Evolutionary conservation across 2,329 filamentous ascomycete species (phyloP).

Genomic region (Sordariomycetes sp.): DNA sequence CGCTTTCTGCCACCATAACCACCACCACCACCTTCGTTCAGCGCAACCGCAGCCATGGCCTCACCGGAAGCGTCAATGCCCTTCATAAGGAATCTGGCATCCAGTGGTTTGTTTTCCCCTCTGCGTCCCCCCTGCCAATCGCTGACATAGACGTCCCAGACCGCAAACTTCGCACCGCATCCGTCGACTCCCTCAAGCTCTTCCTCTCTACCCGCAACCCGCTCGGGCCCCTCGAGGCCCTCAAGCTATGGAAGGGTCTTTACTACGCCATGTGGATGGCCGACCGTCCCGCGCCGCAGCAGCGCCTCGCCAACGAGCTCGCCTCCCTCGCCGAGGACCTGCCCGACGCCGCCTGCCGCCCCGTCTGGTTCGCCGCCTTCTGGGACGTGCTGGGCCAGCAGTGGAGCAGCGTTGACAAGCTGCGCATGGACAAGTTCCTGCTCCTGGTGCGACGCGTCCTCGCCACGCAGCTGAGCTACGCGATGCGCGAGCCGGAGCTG

Average conservation of each 20-base stretch:
- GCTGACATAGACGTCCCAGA: slow-evolving; percentile 40
- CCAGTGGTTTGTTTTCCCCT: slow-evolving; percentile 59
- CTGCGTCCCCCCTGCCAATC: neutral
- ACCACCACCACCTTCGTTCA: neutral
- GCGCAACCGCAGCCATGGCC: slow-evolving; percentile 20
- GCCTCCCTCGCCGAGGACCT: slow-evolving; percentile 56
- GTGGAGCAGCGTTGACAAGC: slow-evolving; percentile 66
- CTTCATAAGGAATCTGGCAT: slow-evolving; percentile 76
- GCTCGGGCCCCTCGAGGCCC: slow-evolving; percentile 60
- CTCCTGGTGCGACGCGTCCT: slow-evolving; percentile 74
- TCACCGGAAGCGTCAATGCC: slow-evolving; percentile 45
- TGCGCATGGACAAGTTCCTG: slow-evolving; percentile 88
- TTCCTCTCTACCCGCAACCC: slow-evolving; percentile 59
- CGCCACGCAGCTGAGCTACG: slow-evolving; percentile 50
- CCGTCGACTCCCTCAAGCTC: slow-evolving; percentile 65
- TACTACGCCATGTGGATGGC: slow-evolving; percentile 94
- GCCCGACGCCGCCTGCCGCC: slow-evolving; percentile 28
- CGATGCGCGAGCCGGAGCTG: slow-evolving; percentile 23
- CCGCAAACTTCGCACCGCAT: slow-evolving; percentile 66
- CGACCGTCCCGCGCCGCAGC: slow-evolving; percentile 80
- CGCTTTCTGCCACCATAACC: neutral
- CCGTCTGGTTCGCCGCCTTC: slow-evolving; percentile 52
- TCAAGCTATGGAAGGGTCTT: slow-evolving; percentile 91
- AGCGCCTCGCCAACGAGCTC: slow-evolving; percentile 70
- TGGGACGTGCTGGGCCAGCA: slow-evolving; percentile 62